Conservation (phyloP, 2,329 filamentous ascomycete genomes). For the Fusarium decemcellulare region DNA sequence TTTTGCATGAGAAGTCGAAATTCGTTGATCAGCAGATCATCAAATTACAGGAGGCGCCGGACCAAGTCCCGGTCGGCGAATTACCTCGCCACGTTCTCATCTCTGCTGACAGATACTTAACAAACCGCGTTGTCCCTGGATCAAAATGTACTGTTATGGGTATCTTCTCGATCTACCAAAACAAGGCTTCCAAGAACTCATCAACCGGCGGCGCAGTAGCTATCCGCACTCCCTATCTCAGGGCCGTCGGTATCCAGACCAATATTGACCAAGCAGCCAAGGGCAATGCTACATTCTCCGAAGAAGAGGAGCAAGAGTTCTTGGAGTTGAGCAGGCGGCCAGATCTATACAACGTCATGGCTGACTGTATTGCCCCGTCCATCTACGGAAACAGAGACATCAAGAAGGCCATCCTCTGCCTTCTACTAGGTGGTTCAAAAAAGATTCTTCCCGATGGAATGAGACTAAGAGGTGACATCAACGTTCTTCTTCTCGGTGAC, state of each 20-base stretch:
- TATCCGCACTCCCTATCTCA: slow-evolving; percentile 94
- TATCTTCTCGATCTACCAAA: slow-evolving; percentile 98
- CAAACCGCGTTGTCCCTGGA: slow-evolving; percentile 95
- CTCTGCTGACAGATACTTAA: slow-evolving; percentile 95
- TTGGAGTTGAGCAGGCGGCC: slow-evolving; percentile 89
- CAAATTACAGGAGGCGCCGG: slow-evolving; percentile 96
- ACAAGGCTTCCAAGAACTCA: slow-evolving; percentile 86
- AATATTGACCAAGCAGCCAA: slow-evolving; percentile 92
- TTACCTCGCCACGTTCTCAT: slow-evolving; percentile 94
- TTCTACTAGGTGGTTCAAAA: slow-evolving; percentile 95
- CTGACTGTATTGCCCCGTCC: slow-evolving; percentile 93
- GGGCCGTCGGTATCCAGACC: slow-evolving; percentile 92
- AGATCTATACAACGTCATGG: slow-evolving; percentile 92
- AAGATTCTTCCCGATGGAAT: slow-evolving; percentile 98
- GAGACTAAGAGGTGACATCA: slow-evolving; percentile 98
- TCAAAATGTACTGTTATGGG: slow-evolving; percentile 96
- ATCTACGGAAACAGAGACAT: slow-evolving; percentile 98
- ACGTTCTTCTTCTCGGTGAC: slow-evolving; percentile 95
- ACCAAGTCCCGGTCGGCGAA: slow-evolving; percentile 97
- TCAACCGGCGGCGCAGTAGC: slow-evolving; percentile 86
- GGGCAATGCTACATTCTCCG: slow-evolving; percentile 86
- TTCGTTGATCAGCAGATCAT: slow-evolving; percentile 99
- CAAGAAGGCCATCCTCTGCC: slow-evolving; percentile 96
- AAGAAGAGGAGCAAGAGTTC: slow-evolving; percentile 98
- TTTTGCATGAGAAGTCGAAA: slow-evolving; percentile 91